Percentiles rank a stretch among this genome's conserved stretches.
Conservation (phyloP, 2,329 filamentous ascomycete species). For the Ophiosphaerella herpotricha region DNA sequence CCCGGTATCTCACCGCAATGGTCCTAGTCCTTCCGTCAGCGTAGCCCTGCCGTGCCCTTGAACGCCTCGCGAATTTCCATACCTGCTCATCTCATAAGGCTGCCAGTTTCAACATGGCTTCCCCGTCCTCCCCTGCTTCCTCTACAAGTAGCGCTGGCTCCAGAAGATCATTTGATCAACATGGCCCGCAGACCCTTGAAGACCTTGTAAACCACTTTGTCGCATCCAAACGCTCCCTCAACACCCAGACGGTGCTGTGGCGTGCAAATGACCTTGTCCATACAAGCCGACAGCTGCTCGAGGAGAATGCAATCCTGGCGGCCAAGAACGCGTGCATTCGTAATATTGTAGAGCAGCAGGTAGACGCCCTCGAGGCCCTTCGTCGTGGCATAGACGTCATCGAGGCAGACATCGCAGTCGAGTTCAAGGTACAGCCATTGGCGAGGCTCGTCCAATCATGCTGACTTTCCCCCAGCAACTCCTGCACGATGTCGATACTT, state of each 20-base stretch:
- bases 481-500: constrained; percentile 67
- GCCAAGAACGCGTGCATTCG: constrained; percentile 53
- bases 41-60: neutral
- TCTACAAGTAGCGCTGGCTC: constrained; percentile 44
- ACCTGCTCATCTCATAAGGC: neutral
- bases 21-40: neutral
- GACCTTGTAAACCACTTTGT: constrained; percentile 83
- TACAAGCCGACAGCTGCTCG: constrained; percentile 72
- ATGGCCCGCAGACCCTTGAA: constrained; percentile 63
- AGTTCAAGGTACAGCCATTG: constrained; percentile 47
- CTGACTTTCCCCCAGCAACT: constrained; percentile 49
- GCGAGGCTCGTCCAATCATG: neutral
- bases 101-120: constrained; percentile 32
- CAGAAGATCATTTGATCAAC: constrained; percentile 25
- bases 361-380: constrained; percentile 50
- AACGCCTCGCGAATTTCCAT: neutral
- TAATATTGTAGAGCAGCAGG: constrained; percentile 50
- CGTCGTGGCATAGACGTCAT: constrained; percentile 50
- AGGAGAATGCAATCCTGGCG: constrained; percentile 75
- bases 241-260: constrained; percentile 79
- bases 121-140: constrained; percentile 49
- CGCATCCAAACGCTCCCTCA: constrained; percentile 83
- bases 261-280: constrained; percentile 86
- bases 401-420: constrained; percentile 48
- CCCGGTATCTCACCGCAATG: neutral